Evolutionary conservation across 2,329 filamentous ascomycete species (phyloP), one percentile per base, ranked within the genome.

Genomic region (Colletotrichum sp.): DNA sequence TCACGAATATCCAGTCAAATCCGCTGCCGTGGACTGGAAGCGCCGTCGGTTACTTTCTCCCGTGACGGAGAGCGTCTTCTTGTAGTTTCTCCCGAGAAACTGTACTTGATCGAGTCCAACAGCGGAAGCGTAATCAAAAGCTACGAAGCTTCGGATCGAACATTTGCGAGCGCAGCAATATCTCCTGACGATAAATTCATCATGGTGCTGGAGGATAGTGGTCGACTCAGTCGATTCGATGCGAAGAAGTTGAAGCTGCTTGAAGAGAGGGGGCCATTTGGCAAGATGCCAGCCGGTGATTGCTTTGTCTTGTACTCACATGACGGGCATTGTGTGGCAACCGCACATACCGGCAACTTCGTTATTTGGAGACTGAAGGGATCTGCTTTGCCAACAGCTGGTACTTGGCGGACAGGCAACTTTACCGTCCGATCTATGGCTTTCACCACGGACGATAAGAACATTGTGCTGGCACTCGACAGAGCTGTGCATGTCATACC

Each of bases 281-380:
- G 68, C 24, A 70, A 52, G 57, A 70, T 70, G 68, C 68, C 68
- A 12, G 32, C 68, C 10, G 68, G 68, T 2, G 68, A 70, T 15
- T 70, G 68, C 57, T 70, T 63, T 36, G 68, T 70, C 9, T 63
- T 39, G 12, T 70, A 70, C 55, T 70, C 68, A 18, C 68, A 70
- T 21, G 68, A 70, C 26, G 68, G 68, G 13, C 57, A 26, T 3
- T 52, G 28, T 39, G 57, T 70, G 34, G 68, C 68, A 39, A 70
- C 68, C 5, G 68, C 68, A 16, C 68, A 70, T 9, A n/a, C 55
- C 3, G 36, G 68, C 28, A 70, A 70, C 36, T 32, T 70, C 10
- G 68, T 70, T 9, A 52, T 70, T 2, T 70, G 68, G 68, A 28
- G 18, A 7, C 55, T 70, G 24, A 63, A 63, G 24, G 68, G 68